A percentile compares a stretch with the other conserved stretches of the same genome.
Evolutionary conservation across 768 basidiomycete species (phyloP).

Genomic region (Lentinula sp.): DNA sequence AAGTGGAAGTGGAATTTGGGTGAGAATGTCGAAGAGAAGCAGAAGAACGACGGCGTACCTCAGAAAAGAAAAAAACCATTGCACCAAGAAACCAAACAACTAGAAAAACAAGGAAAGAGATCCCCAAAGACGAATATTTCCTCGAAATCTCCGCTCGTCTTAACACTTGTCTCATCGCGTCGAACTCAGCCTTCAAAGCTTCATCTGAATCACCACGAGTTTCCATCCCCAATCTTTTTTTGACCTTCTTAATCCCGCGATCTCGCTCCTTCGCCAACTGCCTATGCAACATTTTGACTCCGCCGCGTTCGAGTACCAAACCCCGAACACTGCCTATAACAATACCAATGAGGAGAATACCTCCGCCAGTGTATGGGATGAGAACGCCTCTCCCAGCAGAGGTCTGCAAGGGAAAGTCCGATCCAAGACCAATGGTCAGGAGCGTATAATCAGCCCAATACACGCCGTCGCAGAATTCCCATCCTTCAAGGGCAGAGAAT

Average conservation of each 20-base stretch:
- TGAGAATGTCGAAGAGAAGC: not conserved
- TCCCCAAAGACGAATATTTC: slow-evolving; percentile 22
- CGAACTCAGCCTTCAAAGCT: slow-evolving; percentile 20
- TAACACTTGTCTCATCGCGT: slow-evolving; percentile 31
- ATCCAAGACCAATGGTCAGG: slow-evolving; percentile 33
- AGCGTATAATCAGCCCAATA: slow-evolving; percentile 40
- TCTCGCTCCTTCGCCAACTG: slow-evolving; percentile 26
- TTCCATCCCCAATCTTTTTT: not conserved
- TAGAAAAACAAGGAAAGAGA: slow-evolving; percentile 21
- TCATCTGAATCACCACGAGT: not conserved
- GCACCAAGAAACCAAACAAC: slow-evolving; percentile 31
- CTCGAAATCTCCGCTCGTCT: slow-evolving; percentile 16
- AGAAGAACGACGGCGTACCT: slow-evolving; percentile 14
- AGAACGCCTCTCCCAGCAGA: slow-evolving; percentile 22
- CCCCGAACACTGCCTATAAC: slow-evolving; percentile 31
- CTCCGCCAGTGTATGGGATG: slow-evolving; percentile 32
- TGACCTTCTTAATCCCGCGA: slow-evolving; percentile 14
- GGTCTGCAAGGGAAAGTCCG: slow-evolving; percentile 28
- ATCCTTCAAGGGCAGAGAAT: slow-evolving; percentile 27
- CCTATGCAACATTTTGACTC: slow-evolving; percentile 25
- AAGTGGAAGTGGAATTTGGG: not conserved
- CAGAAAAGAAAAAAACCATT: slow-evolving; percentile 28
- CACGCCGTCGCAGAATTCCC: slow-evolving; percentile 31
- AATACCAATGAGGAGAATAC: slow-evolving; percentile 31
- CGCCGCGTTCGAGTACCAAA: slow-evolving; percentile 31